phyloP scores from a whole-genome alignment of 495 filamentous ascomycete genomes.

The Podospora pseudoanserina region DNA sequence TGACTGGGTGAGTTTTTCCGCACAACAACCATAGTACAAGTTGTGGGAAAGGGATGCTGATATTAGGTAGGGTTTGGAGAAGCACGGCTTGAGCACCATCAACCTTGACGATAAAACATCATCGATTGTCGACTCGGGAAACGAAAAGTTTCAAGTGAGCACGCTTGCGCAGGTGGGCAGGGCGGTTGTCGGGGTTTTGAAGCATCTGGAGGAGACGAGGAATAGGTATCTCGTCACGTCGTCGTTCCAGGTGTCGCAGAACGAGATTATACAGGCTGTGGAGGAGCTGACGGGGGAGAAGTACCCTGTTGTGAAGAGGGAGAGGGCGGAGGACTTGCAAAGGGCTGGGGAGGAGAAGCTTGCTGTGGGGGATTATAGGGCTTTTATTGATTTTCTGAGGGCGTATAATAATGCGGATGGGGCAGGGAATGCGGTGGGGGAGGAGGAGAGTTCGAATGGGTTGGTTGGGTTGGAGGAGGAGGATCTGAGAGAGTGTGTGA shows the following conservation, averaged over 20 bases:
- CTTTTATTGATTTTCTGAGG: slow-evolving; percentile 42
- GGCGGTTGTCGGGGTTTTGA: slow-evolving; percentile 47
- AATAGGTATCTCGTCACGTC: slow-evolving; percentile 51
- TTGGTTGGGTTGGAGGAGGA: slow-evolving; percentile 24
- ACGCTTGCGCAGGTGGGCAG: slow-evolving; percentile 47
- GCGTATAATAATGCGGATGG: slow-evolving; percentile 43
- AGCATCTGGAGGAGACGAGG: slow-evolving; percentile 50
- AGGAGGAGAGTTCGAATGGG: slow-evolving; percentile 28
- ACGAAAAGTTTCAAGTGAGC: slow-evolving; percentile 46
- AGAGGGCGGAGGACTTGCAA: slow-evolving; percentile 42
- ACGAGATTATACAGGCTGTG: slow-evolving; percentile 48
- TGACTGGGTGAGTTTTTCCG: slow-evolving; percentile 41
- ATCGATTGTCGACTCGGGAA: slow-evolving; percentile 52
- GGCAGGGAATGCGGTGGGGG: slow-evolving; percentile 38
- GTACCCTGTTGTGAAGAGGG: slow-evolving; percentile 33
- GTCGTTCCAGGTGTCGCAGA: slow-evolving; percentile 51
- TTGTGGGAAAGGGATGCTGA: neutral
- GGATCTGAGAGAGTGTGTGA: slow-evolving; percentile 24
- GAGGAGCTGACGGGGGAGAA: slow-evolving; percentile 48
- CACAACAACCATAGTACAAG: too few relatives aligned
- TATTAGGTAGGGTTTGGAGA: slow-evolving; percentile 37
- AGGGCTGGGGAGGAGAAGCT: slow-evolving; percentile 45
- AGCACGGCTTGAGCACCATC: slow-evolving; percentile 33
- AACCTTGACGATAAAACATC: slow-evolving; percentile 44
- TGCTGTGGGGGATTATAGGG: slow-evolving; percentile 37